Base-by-base conservation (phyloP, 208 protist species). In the Acanthamoeba royreba region DNA sequence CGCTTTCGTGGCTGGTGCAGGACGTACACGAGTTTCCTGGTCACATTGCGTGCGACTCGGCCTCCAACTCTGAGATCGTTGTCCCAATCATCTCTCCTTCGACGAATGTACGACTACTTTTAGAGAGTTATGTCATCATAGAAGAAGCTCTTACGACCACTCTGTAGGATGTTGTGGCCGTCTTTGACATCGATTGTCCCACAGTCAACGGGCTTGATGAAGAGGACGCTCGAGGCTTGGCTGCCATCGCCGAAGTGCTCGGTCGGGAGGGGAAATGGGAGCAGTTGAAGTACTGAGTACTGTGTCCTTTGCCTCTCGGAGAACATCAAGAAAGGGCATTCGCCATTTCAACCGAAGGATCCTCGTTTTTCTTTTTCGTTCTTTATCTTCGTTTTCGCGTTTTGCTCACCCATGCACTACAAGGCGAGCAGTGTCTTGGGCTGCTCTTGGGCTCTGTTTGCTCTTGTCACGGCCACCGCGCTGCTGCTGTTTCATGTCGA, bases 11-110 rank as follows among this genome's bases (percentile, higher is more conserved):
- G n/a, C n/a, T 55, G n/a, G 74, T 95, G 43, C 28, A 83, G 35
- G 95, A 99, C 94, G 98, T 99, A 35, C 97, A 99, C 88, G 94
- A 94, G 53, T 99, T 99, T 92, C 94, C 97, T 22, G 98, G 98
- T 7, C 98, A 99, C 96, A 99, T 99, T 90, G 98, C 98, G n/a
- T 99, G 98, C 93, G 98, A 99, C 92, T 95, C 94, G 15, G 95
- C 95, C 9, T 98, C 97, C 11, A 92, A 98, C n/a, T 98, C 98
- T 8, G 98, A 99, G 96, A 97, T 99, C 79, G 98, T 98, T 25
- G 95, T 99, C 42, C 98, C 98, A 4, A 96, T 99, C 25, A 72
- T 96, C 38, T 25, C 52, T 7, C 83, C 83, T 28, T 22, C 1
- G 33, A 90, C 83, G 38, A 66, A 66, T 17, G 83, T 90, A n/a